Percentiles rank a stretch among this genome's conserved stretches.
Conservation (phyloP, 495 filamentous ascomycete genomes). For the Coniosporium apollinis region DNA sequence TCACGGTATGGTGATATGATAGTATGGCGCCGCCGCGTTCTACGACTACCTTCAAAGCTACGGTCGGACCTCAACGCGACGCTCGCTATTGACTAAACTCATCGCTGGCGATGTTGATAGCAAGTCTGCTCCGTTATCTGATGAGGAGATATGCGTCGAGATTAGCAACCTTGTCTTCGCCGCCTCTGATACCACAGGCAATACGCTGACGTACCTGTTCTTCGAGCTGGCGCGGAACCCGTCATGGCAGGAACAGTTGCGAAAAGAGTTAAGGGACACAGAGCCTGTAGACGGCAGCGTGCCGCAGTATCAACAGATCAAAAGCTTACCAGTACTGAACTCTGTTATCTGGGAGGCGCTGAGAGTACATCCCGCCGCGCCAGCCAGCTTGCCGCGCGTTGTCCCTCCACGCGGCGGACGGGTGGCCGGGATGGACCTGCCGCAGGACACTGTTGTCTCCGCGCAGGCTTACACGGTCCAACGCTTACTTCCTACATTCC, state of each 20-base stretch:
- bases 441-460: not conserved
- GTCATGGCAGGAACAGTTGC: not conserved
- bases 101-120: not conserved
- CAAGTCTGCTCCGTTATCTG: not conserved
- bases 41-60: not conserved
- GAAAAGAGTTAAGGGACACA: not conserved
- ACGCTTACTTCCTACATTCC: conserved; percentile 1
- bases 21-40: not conserved
- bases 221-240: conserved; percentile 2
- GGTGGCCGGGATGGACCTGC: not conserved
- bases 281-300: not conserved
- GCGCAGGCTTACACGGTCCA: conserved; percentile 3
- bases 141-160: conserved; percentile 2
- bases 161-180: conserved; percentile 5
- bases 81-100: conserved; percentile 1
- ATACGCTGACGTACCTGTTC: conserved; percentile 6
- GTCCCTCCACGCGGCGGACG: not conserved
- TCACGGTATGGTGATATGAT: no score
- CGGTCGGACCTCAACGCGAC: not conserved
- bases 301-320: not conserved
- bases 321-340: not conserved
- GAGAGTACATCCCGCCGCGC: conserved; percentile 4
- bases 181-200: conserved; percentile 3
- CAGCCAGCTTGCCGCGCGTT: conserved; percentile 2
- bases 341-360: conserved; percentile 3